phyloP scores from a whole-genome alignment of 352 stramenopile genomes.

The Phytophthora syringae region DNA sequence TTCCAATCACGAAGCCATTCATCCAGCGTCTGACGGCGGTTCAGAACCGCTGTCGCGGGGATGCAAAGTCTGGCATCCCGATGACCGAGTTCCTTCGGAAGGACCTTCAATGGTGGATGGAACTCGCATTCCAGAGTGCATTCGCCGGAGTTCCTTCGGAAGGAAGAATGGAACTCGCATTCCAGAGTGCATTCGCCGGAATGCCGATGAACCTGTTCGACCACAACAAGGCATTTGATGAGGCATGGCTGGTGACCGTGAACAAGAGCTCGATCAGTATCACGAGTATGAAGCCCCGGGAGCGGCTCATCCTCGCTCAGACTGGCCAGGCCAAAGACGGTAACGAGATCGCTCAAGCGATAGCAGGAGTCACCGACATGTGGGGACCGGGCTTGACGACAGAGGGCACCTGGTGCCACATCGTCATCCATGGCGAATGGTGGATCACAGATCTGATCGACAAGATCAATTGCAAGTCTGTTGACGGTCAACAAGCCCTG shows the following conservation, averaged over 20 bases:
- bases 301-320: neutral
- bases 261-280: neutral
- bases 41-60: neutral
- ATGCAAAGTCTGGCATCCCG: neutral
- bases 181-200: constrained; percentile 8
- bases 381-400: neutral
- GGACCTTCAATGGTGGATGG: constrained; percentile 1
- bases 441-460: constrained; percentile 4
- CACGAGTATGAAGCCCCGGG: neutral
- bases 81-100: constrained; percentile 14
- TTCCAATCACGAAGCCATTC: constrained; percentile 15
- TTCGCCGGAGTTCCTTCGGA: too few relatives aligned
- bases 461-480: constrained; percentile 3
- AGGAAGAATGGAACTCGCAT: too few relatives aligned
- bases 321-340: neutral
- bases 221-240: neutral
- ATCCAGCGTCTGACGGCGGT: constrained; percentile 2
- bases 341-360: neutral
- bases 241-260: neutral
- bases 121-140: constrained; percentile 4
- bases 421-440: neutral
- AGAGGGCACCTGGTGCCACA: constrained; percentile 1
- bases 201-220: constrained; percentile 8
- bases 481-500: neutral
- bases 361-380: neutral